These are phyloP conservation scores for Sequoia sempervirens DNA, from an alignment of 75 land plant genomes.

Conservation along the genomic window DNA sequence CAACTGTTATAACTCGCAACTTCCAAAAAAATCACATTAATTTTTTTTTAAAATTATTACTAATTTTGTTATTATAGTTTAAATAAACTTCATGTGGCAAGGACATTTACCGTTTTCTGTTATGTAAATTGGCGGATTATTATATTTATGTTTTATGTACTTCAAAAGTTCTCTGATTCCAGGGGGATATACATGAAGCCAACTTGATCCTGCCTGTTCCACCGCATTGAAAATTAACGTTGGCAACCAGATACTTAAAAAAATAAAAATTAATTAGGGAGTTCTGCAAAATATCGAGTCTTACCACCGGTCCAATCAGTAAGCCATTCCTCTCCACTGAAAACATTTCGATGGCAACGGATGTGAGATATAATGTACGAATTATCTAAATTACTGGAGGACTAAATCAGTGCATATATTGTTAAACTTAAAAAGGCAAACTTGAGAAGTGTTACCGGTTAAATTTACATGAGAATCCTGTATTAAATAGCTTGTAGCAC, in stretches of 20 bases:
- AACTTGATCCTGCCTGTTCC: constrained; percentile 1
- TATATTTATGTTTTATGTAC: constrained; percentile 31
- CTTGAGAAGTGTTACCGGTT: no score
- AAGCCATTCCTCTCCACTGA: constrained; percentile 33
- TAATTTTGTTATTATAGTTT: background rate
- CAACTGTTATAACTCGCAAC: background rate
- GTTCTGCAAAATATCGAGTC: no score
- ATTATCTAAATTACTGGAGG: no score
- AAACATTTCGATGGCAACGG: background rate
- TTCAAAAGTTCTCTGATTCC: constrained; percentile 34
- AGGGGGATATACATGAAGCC: constrained; percentile 35
- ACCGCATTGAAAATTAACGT: no score
- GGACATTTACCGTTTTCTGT: constrained; percentile 63
- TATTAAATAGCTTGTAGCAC: no score
- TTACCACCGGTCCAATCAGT: constrained; percentile 23
- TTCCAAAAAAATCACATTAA: background rate
- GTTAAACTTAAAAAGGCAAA: no score
- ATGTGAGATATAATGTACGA: no score
- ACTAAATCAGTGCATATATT: no score
- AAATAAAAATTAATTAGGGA: no score
- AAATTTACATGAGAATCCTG: no score
- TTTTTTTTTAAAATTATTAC: background rate
- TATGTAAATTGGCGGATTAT: constrained; percentile 50
- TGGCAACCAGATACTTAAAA: no score
- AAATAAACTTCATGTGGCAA: constrained; percentile 58